Evolutionary conservation across 164 flowering plant genomes (phyloP).

Genomic region (Saururus chinensis): DNA sequence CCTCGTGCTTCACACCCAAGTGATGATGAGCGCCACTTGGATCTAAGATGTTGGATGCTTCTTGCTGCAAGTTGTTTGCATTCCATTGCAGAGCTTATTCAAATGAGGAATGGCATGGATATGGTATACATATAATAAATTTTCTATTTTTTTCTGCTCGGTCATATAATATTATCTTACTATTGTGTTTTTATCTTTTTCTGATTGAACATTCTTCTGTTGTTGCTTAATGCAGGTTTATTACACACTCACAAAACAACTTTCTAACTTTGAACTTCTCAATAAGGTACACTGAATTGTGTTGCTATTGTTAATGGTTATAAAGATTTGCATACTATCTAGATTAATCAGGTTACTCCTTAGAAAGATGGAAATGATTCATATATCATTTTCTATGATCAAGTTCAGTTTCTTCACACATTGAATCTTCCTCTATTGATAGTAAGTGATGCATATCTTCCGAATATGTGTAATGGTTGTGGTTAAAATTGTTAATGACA

Average conservation of each 20-base stretch:
- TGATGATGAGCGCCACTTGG: slow-evolving; percentile 91
- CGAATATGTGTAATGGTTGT: too few species aligned
- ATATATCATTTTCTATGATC: too few species aligned
- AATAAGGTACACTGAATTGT: slow-evolving; percentile 43
- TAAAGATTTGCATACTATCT: too few species aligned
- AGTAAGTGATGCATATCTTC: too few species aligned
- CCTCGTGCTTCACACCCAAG: slow-evolving; percentile 97
- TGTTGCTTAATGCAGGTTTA: slow-evolving; percentile 47
- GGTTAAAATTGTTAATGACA: too few species aligned
- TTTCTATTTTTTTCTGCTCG: too few species aligned
- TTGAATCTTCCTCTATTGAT: too few species aligned
- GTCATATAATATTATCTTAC: too few species aligned
- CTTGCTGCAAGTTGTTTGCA: slow-evolving; percentile 86
- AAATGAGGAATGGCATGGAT: slow-evolving; percentile 19
- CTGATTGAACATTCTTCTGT: not conserved
- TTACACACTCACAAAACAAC: slow-evolving; percentile 39
- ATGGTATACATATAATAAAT: slow-evolving; percentile 32
- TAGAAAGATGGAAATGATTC: too few species aligned
- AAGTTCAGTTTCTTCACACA: not conserved
- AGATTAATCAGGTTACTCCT: not conserved
- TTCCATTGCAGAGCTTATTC: slow-evolving; percentile 47
- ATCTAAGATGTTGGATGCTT: slow-evolving; percentile 97
- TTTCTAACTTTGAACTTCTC: slow-evolving; percentile 65
- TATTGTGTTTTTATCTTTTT: not conserved
- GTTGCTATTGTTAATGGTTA: not conserved